Conservation (phyloP, 2,329 filamentous ascomycete genomes). For the Phyllosticta paracitricarpa region DNA sequence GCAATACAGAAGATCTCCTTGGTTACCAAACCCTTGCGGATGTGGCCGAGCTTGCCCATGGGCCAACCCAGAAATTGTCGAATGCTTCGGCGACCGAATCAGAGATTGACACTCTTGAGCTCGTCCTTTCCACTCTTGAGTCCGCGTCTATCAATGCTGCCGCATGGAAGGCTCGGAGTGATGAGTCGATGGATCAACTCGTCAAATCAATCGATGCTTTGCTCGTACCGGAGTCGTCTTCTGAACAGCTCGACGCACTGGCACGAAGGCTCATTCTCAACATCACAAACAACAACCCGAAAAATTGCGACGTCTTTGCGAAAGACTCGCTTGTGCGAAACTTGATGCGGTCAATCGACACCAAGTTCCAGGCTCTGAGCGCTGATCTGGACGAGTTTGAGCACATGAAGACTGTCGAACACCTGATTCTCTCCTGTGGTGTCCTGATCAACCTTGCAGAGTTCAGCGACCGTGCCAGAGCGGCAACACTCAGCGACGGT, state of each 20-base stretch:
- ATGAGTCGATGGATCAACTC: conserved; percentile 27
- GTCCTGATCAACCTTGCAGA: conserved; percentile 83
- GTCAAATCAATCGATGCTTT: conserved; percentile 18
- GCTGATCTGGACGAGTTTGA: conserved; percentile 36
- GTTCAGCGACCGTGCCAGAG: conserved; percentile 52
- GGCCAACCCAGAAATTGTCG: neutral
- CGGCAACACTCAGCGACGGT: conserved; percentile 20
- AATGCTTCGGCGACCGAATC: conserved; percentile 8
- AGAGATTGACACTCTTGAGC: conserved; percentile 23
- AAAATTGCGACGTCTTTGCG: conserved; percentile 60
- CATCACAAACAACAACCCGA: conserved; percentile 69
- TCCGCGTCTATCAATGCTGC: conserved; percentile 17
- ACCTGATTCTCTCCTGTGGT: conserved; percentile 67
- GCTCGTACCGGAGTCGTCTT: neutral
- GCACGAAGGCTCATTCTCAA: conserved; percentile 69
- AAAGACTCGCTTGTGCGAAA: conserved; percentile 39
- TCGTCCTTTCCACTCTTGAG: conserved; percentile 45
- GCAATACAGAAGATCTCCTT: conserved; percentile 41
- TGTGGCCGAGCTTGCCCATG: conserved; percentile 35
- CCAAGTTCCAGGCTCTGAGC: conserved; percentile 18
- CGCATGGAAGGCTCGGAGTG: conserved; percentile 12
- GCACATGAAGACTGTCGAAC: conserved; percentile 50
- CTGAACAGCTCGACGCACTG: conserved; percentile 4
- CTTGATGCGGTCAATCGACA: conserved; percentile 22
- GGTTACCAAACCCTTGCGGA: conserved; percentile 21